A percentile compares a stretch with the other conserved stretches of the same genome.
Evolutionary conservation across 2,329 filamentous ascomycete species (phyloP).

Genomic region (Claviceps capensis): DNA sequence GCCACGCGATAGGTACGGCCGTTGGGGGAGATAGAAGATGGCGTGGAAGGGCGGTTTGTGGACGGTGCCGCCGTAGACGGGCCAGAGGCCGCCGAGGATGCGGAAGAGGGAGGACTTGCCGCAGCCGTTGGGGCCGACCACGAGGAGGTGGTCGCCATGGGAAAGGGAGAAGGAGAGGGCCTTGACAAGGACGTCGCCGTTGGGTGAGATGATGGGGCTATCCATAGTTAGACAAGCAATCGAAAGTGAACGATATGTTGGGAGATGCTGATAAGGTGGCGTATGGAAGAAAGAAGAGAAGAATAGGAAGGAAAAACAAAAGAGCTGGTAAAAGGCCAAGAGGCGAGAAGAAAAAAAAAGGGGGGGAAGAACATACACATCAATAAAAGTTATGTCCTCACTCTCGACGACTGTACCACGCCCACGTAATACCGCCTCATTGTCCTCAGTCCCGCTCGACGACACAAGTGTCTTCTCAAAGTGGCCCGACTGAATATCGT

Average conservation of each 20-base stretch:
- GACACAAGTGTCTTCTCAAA: conserved; percentile 97
- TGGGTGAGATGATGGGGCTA: conserved; percentile 85
- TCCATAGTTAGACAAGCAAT: background rate
- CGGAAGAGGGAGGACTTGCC: conserved; percentile 94
- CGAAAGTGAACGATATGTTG: too few species aligned
- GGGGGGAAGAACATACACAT: conserved; percentile 44
- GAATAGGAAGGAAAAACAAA: too few species aligned
- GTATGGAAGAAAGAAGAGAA: too few species aligned
- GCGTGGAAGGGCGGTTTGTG: conserved; percentile 81
- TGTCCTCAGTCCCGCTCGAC: conserved; percentile 67
- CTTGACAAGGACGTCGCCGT: conserved; percentile 81
- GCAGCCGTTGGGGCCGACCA: conserved; percentile 93
- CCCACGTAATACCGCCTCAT: conserved; percentile 69
- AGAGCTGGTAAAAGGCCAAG: background rate
- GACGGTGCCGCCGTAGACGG: conserved; percentile 89
- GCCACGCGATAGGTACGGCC: conserved; percentile 83
- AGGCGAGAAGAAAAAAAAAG: background rate
- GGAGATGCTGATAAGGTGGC: too few species aligned
- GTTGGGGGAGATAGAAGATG: conserved; percentile 97
- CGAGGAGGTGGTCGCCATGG: conserved; percentile 79
- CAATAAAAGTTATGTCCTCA: conserved; percentile 67
- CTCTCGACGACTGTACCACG: conserved; percentile 75
- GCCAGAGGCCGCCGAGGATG: conserved; percentile 92
- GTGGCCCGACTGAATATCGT: conserved; percentile 76
- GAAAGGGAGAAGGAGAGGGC: conserved; percentile 77